These are phyloP conservation scores for Phlyctochytrium planicorne DNA, from an alignment of 192 early-diverging fungal species.

Conservation along the genomic window DNA sequence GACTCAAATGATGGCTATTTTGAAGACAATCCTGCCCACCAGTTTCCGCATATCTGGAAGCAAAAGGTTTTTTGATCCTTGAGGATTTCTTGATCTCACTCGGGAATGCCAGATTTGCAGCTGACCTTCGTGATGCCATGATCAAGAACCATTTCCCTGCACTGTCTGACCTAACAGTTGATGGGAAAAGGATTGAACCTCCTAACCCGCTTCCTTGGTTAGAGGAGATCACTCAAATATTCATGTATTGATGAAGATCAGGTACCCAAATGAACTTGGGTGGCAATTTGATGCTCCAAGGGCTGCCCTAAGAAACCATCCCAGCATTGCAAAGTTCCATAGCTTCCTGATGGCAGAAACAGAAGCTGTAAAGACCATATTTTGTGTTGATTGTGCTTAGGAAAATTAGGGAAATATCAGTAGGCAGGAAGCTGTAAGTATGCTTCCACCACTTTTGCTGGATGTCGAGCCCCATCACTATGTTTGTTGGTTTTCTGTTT, in stretches of 20 bases:
- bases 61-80: constrained; percentile 58
- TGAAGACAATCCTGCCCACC: constrained; percentile 78
- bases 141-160: constrained; percentile 61
- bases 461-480: constrained; percentile 85
- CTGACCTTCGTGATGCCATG: constrained; percentile 71
- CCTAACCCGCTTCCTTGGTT: constrained; percentile 82
- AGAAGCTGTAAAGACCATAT: constrained; percentile 75
- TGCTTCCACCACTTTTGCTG: constrained; percentile 95
- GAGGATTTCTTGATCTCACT: background rate
- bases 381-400: background rate
- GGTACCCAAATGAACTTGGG: constrained; percentile 86
- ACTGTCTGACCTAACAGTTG: constrained; percentile 54
- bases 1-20: constrained; percentile 64
- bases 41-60: constrained; percentile 94
- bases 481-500: constrained; percentile 44
- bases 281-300: constrained; percentile 86
- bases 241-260: constrained; percentile 7
- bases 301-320: constrained; percentile 71
- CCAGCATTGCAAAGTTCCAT: constrained; percentile 81
- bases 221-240: background rate
- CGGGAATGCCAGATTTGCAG: constrained; percentile 49
- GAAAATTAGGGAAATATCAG: constrained; percentile 80
- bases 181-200: constrained; percentile 72
- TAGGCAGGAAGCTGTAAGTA: constrained; percentile 94
- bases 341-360: constrained; percentile 95